Conservation (phyloP, 1,284 basidiomycete species). For the Marasmius tenuissimus region DNA sequence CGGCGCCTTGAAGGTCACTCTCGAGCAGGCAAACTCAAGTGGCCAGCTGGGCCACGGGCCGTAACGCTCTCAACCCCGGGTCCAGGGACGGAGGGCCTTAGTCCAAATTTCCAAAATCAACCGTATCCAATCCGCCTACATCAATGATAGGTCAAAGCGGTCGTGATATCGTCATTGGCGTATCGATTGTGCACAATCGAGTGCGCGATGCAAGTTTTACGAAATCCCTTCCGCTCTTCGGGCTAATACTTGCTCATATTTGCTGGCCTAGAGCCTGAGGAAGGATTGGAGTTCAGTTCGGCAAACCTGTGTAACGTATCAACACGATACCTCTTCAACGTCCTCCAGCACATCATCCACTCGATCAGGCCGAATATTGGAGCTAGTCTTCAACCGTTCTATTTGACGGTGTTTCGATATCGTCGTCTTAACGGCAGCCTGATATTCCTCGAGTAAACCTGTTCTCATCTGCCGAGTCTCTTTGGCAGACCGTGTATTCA, state of each 20-base stretch:
- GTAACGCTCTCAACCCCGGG: no score
- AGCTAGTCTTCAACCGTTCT: constrained; percentile 87
- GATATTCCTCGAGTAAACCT: constrained; percentile 88
- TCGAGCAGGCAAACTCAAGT: no score
- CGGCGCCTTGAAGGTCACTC: no score
- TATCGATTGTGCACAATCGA: constrained; percentile 81
- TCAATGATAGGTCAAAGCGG: no score
- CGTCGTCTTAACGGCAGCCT: constrained; percentile 85
- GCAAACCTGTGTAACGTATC: background rate
- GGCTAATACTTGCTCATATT: constrained; percentile 81
- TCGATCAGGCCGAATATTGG: constrained; percentile 80
- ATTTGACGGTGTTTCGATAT: constrained; percentile 90
- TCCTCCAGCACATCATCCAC: constrained; percentile 94
- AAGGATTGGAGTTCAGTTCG: constrained; percentile 15
- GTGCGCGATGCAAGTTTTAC: constrained; percentile 82
- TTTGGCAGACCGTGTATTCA: constrained; percentile 91
- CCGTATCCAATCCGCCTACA: no score
- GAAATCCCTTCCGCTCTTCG: constrained; percentile 87
- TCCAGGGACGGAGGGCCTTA: no score
- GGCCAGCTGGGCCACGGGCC: no score
- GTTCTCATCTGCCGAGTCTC: constrained; percentile 88
- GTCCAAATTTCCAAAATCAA: no score
- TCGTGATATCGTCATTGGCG: constrained; percentile 86
- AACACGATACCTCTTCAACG: constrained; percentile 84
- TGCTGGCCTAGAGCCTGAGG: constrained; percentile 85